Percentiles rank a stretch among this genome's conserved stretches.
Conservation (phyloP, 1,284 basidiomycete genomes). For the Pyrrhoderma noxium region DNA sequence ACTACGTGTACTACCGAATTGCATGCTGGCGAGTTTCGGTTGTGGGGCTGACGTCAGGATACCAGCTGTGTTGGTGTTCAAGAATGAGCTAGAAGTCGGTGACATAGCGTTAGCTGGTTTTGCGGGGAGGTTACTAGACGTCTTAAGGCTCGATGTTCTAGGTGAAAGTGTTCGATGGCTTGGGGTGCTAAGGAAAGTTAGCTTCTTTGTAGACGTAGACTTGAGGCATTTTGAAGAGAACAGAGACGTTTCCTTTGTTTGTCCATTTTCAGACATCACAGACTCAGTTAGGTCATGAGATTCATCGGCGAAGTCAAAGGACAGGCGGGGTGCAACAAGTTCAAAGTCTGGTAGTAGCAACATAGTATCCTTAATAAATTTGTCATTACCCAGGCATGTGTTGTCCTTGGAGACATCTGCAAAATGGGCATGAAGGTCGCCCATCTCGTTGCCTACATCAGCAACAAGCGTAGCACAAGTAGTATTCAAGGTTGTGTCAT, state of each 20-base stretch:
- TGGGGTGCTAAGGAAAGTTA: conserved; percentile 8
- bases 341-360: too few species aligned
- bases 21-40: too few species aligned
- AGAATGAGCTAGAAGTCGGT: neutral
- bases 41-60: too few species aligned
- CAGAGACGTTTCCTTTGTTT: neutral
- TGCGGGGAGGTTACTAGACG: neutral
- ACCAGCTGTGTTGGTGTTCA: too few species aligned
- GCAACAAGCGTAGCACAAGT: neutral
- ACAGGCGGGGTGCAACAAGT: too few species aligned
- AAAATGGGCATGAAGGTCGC: too few species aligned
- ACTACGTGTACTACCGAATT: too few species aligned
- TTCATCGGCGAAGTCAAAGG: neutral
- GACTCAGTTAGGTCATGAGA: neutral
- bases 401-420: too few species aligned
- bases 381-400: too few species aligned
- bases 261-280: too few species aligned
- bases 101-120: neutral
- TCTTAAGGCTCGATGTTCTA: conserved; percentile 8
- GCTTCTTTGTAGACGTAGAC: conserved; percentile 1
- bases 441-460: neutral
- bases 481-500: neutral
- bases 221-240: neutral
- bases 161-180: conserved; percentile 6
- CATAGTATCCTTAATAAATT: too few species aligned